Conservation (phyloP, 257 asterid species). For the Fraxinus cuspidata region DNA sequence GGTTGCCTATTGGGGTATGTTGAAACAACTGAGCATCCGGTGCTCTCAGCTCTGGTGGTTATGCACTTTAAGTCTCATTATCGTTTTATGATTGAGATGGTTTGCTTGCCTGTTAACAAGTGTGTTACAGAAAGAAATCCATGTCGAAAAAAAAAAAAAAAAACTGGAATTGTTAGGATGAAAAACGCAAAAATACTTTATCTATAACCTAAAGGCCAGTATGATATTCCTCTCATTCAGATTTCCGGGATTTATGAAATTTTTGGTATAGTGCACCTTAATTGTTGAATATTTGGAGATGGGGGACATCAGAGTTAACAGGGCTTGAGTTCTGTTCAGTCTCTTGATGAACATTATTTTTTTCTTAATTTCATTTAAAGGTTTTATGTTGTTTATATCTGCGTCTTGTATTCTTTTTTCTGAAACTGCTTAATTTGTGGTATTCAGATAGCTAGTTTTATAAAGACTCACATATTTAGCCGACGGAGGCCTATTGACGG, state of each 20-base stretch:
- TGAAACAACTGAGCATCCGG: no score
- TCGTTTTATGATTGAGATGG: neutral
- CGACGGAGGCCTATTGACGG: conserved; percentile 85
- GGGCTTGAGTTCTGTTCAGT: no score
- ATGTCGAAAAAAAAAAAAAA: no score
- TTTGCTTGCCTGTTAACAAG: neutral
- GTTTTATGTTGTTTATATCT: neutral
- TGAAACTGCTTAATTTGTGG: conserved; percentile 9
- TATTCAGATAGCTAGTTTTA: conserved; percentile 87
- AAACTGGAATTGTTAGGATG: no score
- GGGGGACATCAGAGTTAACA: neutral
- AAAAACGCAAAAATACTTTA: no score
- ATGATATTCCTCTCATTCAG: no score
- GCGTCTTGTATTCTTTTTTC: conserved; percentile 1
- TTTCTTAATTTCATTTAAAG: neutral
- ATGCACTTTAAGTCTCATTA: neutral
- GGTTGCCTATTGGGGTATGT: neutral
- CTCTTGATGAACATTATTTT: neutral
- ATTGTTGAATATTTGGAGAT: neutral
- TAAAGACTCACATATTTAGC: conserved; percentile 73
- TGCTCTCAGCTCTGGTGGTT: no score
- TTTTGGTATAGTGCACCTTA: neutral
- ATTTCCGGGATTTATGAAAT: neutral
- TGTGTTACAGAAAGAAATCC: neutral
- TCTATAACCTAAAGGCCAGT: neutral